phyloP scores from a whole-genome alignment of 176 grass and related monocot genomes.

The Lolium multiflorum region DNA sequence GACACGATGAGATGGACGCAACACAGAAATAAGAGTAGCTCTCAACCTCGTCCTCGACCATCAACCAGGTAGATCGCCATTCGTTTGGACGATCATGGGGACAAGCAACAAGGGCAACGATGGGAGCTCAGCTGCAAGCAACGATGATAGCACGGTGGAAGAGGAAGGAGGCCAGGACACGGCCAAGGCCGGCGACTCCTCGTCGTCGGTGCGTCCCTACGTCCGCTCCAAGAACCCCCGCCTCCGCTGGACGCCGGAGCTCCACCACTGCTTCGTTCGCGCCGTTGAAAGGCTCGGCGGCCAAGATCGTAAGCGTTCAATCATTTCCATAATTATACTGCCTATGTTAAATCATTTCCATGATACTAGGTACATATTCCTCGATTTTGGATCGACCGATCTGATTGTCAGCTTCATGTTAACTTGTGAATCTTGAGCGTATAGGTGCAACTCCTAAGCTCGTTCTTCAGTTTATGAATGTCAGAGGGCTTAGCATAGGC shows the following conservation, averaged over 20 bases:
- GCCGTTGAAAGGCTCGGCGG: constrained; percentile 71
- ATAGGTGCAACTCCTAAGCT: constrained; percentile 76
- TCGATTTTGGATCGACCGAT: neutral
- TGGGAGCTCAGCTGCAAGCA: constrained; percentile 55
- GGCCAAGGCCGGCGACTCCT: neutral
- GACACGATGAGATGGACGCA: neutral
- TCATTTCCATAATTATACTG: neutral
- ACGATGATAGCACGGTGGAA: constrained; percentile 64
- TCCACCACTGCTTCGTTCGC: constrained; percentile 68
- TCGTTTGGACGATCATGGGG: constrained; percentile 26
- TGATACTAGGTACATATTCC: neutral
- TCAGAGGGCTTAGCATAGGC: constrained; percentile 75
- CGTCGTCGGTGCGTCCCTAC: constrained; percentile 54
- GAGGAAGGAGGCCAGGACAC: constrained; percentile 44
- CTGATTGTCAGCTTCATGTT: neutral
- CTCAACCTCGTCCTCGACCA: neutral
- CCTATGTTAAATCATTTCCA: too few relatives aligned
- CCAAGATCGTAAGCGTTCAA: constrained; percentile 56
- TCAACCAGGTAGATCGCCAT: neutral
- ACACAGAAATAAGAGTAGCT: neutral
- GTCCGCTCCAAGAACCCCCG: constrained; percentile 77
- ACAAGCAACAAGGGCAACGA: neutral
- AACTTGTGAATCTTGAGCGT: neutral
- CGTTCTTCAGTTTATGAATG: constrained; percentile 78
- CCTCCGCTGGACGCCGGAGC: constrained; percentile 80